phyloP scores from a whole-genome alignment of 306 rosid genomes.

The Calophaca sinica region DNA sequence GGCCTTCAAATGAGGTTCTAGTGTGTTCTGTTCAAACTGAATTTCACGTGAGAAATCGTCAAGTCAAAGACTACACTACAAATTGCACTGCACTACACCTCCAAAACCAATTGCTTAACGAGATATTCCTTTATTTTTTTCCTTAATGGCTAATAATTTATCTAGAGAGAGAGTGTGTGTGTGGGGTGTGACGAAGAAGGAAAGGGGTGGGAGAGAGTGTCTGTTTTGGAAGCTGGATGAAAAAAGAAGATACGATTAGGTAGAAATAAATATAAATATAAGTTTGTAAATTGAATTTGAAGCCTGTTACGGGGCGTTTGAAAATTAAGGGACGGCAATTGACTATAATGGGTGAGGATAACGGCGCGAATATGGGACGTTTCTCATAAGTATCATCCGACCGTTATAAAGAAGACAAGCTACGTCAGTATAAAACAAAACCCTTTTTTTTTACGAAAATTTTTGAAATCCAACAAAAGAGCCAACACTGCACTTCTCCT shows the following conservation, averaged over 20 bases:
- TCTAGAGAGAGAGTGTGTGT: slow-evolving; percentile 18
- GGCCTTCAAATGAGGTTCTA: slow-evolving; percentile 49
- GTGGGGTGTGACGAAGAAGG: slow-evolving; percentile 41
- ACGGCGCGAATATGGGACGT: slow-evolving; percentile 64
- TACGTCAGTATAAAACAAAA: slow-evolving; percentile 5
- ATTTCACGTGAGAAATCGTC: slow-evolving; percentile 50
- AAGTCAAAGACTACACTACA: slow-evolving; percentile 43
- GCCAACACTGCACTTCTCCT: neutral
- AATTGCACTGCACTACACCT: slow-evolving; percentile 19
- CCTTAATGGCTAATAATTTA: slow-evolving; percentile 19
- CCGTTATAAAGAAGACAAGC: slow-evolving; percentile 72
- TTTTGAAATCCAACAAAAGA: slow-evolving; percentile 49
- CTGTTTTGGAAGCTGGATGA: slow-evolving; percentile 41
- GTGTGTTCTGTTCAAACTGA: slow-evolving; percentile 41
- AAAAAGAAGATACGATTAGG: neutral
- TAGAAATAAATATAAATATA: neutral
- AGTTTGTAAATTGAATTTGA: slow-evolving; percentile 35
- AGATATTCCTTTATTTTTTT: slow-evolving; percentile 27
- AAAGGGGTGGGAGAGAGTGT: slow-evolving; percentile 34
- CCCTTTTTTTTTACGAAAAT: slow-evolving; percentile 26
- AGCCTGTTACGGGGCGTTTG: slow-evolving; percentile 59
- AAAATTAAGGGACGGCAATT: slow-evolving; percentile 45
- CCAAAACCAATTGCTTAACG: slow-evolving; percentile 32
- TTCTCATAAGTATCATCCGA: slow-evolving; percentile 58
- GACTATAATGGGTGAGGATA: slow-evolving; percentile 22